Evolutionary conservation across 805 yeast genomes (phyloP), one percentile per base, ranked within the genome.

Genomic region (Zygotorulaspora danielsina): DNA sequence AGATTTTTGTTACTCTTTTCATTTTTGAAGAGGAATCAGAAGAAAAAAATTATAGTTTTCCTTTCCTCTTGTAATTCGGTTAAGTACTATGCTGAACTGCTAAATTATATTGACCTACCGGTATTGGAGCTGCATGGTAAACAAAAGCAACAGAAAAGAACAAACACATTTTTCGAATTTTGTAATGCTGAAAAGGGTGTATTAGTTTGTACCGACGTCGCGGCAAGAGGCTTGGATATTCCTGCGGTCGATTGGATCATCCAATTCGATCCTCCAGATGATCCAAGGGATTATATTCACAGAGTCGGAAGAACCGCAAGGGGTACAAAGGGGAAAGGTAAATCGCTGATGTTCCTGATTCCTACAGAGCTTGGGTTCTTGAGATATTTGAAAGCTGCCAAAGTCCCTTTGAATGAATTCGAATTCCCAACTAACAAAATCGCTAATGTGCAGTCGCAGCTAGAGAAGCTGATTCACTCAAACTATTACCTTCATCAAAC

Each of bases 191-290:
- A 83, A 54, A 85, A 81, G 59, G 98, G 98, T 34, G 89, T 85
- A 31, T 67, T 93, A 55, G 74, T 93, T 39, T 93, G 97, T 69
- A 93, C 99, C 0, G 98, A 93, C 66, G 98, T 93, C 51, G 99
- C 98, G 21, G 98, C 99, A 16, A 81, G 99, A 74, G 99, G 99
- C 17, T 77, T 93, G 51, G 99, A 93, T 71, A 93, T 93, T 53
- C 99, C 99, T 38, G 82, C 94, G 19, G 98, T 93, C 39, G 98
- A 94, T 70, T 93, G 98, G 98, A 93, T 93, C 58, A 84, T 93
- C 50, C 98, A 93, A 71, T 93, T 87, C 59, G 99, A 93, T 65
- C 98, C 98, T 40, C 98, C 98, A 63, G 98, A 93, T 81, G 98
- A 93, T 69, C 98, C 98, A 66, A 81, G 97, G 69, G 97, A 93